Base-by-base conservation (phyloP, 1,139 yeast genomes). In the Suhomyces chickasaworum region DNA sequence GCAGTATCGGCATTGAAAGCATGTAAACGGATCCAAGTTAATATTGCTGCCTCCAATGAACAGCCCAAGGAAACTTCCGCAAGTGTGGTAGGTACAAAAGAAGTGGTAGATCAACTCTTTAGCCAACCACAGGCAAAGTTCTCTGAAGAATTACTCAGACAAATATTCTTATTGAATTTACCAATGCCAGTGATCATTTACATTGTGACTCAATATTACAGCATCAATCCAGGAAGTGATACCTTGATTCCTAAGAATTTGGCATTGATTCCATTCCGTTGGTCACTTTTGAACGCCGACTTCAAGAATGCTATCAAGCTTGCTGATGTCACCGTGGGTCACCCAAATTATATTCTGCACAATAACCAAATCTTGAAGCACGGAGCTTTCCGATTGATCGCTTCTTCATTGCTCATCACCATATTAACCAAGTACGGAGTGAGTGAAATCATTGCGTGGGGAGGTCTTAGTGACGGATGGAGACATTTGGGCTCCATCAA, bases 251-350 rank as follows among this genome's bases (percentile, higher is more conserved):
- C 75, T 12, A 69, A 69, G 45, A 66, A 69, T 0, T 61, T 73
- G 2, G 84, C 86, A 1, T 67, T 84, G 64, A 75, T 86, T 20
- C 86, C 91, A 0, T 78, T 86, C 49, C 67, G 93, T 17, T 64
- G 74, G 37, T 73, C 84, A 6, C 64, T 86, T 1, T 83, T 75
- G 64, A 73, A 79, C 51, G 87, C 83, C 1, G 84, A 85, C 46
- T 73, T 84, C 48, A 69, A 73, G 32, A 71, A 71, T 38, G 88
- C 90, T 0, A 64, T 86, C 35, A 73, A 71, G 41, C 61, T 85
- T 35, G 72, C 87, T 25, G 89, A 85, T 53, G 58, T 75, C 41
- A 83, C 93, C 0, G 79, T 81, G 2, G 90, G 84, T 1, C 79
- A 81, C 44, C 66, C 73, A 15, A 74, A 78, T 53, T 82, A 80